Conservation (phyloP, 305 asterid genomes). For the Stenogyne calaminthoides region DNA sequence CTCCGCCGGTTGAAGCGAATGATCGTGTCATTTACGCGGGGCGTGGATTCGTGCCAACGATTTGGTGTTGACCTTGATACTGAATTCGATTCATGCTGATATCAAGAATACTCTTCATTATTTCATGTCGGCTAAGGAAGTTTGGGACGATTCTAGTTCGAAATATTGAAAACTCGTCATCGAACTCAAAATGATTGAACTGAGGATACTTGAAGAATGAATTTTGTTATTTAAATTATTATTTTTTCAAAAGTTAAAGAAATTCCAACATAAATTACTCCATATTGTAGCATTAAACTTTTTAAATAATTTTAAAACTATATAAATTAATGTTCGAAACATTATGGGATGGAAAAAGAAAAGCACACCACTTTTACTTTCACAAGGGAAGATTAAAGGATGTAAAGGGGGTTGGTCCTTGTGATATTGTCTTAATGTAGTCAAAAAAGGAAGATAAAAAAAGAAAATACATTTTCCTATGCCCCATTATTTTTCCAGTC, state of each 20-base stretch:
- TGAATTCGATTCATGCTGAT: too few relatives aligned
- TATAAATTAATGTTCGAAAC: background rate
- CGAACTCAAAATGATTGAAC: background rate
- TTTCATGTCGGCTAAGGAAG: too few relatives aligned
- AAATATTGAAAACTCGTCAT: background rate
- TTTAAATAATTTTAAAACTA: background rate
- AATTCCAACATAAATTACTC: background rate
- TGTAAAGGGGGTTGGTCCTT: background rate
- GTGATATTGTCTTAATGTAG: conserved; percentile 5
- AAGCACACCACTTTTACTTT: conserved; percentile 17
- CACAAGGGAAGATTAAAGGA: conserved; percentile 10
- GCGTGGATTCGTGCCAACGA: too few relatives aligned
- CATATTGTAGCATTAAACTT: background rate
- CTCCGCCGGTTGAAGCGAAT: too few relatives aligned
- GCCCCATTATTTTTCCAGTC: background rate
- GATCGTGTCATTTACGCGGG: too few relatives aligned
- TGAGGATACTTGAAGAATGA: background rate
- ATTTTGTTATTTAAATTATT: background rate
- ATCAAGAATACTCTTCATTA: too few relatives aligned
- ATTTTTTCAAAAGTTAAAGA: background rate
- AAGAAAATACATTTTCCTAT: conserved; percentile 15
- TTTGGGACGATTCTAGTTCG: too few relatives aligned
- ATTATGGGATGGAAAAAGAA: conserved; percentile 8
- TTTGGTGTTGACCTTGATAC: too few relatives aligned
- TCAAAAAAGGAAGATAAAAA: conserved; percentile 23